Conservation (phyloP, 1,284 basidiomycete species). For the Pascua sp. region DNA sequence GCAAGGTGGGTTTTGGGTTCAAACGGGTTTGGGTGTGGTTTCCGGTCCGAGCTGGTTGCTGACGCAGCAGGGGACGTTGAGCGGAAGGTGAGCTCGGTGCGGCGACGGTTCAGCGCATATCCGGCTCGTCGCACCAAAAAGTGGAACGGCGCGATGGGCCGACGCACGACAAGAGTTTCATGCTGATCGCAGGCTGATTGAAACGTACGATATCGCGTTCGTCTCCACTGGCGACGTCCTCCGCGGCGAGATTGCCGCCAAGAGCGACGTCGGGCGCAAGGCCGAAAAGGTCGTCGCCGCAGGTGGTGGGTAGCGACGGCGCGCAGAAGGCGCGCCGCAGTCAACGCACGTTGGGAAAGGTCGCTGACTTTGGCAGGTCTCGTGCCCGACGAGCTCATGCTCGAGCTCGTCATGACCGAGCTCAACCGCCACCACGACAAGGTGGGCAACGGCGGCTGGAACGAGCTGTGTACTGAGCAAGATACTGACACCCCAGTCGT, state of each 20-base stretch:
- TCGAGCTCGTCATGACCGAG: conserved; percentile 47
- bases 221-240: conserved; percentile 50
- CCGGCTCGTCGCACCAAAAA: no score
- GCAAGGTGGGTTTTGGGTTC: conserved; percentile 36
- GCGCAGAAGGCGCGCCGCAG: not conserved
- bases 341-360: not conserved
- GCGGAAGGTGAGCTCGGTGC: not conserved
- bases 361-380: conserved; percentile 29
- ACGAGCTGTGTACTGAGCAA: not conserved
- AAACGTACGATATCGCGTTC: conserved; percentile 48
- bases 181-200: conserved; percentile 28
- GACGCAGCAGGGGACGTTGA: conserved; percentile 4
- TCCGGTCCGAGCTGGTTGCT: not conserved
- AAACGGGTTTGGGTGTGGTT: not conserved
- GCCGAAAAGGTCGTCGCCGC: conserved; percentile 9
- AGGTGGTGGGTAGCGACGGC: conserved; percentile 7
- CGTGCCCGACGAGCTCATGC: conserved; percentile 49
- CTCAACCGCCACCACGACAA: conserved; percentile 44
- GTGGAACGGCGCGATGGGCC: no score
- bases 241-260: conserved; percentile 46
- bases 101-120: not conserved
- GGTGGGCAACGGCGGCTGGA: conserved; percentile 21
- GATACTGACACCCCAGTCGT: conserved; percentile 47
- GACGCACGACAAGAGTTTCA: no score
- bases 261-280: conserved; percentile 11